These are phyloP conservation scores for Alisma plantagoaquatica DNA, from an alignment of 106 monocot genomes.

Conservation along the genomic window DNA sequence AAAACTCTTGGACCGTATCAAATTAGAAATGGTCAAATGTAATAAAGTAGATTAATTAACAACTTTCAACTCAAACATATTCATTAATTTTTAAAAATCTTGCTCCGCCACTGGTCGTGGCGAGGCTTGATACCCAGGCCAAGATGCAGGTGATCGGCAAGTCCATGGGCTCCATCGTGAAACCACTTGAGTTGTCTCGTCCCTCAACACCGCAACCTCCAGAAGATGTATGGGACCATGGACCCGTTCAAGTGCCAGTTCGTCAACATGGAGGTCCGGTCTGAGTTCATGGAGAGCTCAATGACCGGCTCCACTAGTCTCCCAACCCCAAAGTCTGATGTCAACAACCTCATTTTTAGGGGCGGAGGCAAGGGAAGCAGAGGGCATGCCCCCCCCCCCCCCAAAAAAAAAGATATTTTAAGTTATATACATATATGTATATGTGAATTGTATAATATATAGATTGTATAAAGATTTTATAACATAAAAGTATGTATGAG, in stretches of 20 bases:
- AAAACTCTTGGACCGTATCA: too few relatives aligned
- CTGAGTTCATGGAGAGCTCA: slow-evolving; percentile 27
- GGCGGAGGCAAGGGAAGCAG: slow-evolving; percentile 17
- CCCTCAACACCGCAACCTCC: slow-evolving; percentile 9
- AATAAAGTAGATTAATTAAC: too few relatives aligned
- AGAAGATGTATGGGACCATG: slow-evolving; percentile 26
- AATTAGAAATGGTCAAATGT: too few relatives aligned
- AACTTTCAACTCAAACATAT: too few relatives aligned
- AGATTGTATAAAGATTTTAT: too few relatives aligned
- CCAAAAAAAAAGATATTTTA: too few relatives aligned
- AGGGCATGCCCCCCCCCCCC: too few relatives aligned
- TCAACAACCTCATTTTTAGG: slow-evolving; percentile 17
- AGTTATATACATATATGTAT: too few relatives aligned
- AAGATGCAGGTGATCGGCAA: slow-evolving; percentile 19
- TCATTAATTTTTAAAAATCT: too few relatives aligned
- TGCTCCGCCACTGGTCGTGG: slow-evolving; percentile 14
- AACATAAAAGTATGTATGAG: too few relatives aligned
- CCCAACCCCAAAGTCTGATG: slow-evolving; percentile 15
- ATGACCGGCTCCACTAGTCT: slow-evolving; percentile 25
- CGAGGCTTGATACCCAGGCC: slow-evolving; percentile 17
- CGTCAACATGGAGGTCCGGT: slow-evolving; percentile 26
- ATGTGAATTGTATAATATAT: too few relatives aligned
- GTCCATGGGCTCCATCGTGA: slow-evolving; percentile 16
- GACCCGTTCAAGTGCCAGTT: slow-evolving; percentile 23
- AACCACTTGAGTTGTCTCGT: slow-evolving; percentile 10